Conservation (phyloP, 2,329 filamentous ascomycete species). For the Fusarium tuaranense region DNA sequence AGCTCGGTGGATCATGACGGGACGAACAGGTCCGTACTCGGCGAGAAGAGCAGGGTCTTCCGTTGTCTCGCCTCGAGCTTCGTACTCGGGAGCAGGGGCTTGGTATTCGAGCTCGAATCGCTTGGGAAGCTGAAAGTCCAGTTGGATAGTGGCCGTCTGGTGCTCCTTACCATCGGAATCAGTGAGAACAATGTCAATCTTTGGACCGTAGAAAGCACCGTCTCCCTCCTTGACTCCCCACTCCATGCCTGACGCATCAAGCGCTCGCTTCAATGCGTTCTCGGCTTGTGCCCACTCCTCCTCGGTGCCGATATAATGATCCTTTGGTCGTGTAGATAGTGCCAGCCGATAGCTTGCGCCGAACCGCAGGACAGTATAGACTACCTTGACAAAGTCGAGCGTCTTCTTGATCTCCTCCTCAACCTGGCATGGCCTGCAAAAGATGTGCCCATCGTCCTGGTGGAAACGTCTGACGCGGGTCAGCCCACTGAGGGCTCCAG, state of each 20-base stretch:
- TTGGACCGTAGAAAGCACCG: slow-evolving; percentile 91
- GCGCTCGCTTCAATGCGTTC: slow-evolving; percentile 52
- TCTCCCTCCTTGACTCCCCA: slow-evolving; percentile 86
- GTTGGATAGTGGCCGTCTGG: slow-evolving; percentile 88
- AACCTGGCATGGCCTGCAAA: slow-evolving; percentile 83
- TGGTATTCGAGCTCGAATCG: slow-evolving; percentile 83
- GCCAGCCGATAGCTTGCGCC: slow-evolving; percentile 77
- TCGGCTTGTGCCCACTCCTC: slow-evolving; percentile 70
- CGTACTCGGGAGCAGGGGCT: slow-evolving; percentile 73
- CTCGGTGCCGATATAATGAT: slow-evolving; percentile 80
- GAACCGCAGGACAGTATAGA: slow-evolving; percentile 77
- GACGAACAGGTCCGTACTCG: slow-evolving; percentile 69
- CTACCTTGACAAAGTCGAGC: slow-evolving; percentile 78
- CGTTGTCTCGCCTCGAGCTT: slow-evolving; percentile 64
- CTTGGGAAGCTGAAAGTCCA: slow-evolving; percentile 90
- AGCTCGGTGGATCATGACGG: slow-evolving; percentile 87
- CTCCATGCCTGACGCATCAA: slow-evolving; percentile 75
- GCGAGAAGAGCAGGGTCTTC: slow-evolving; percentile 60
- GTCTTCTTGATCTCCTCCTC: slow-evolving; percentile 79
- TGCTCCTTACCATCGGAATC: slow-evolving; percentile 88
- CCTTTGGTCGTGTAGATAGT: slow-evolving; percentile 81
- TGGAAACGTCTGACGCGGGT: slow-evolving; percentile 89
- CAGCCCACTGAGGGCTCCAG: slow-evolving; percentile 82
- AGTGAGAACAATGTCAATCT: slow-evolving; percentile 87
- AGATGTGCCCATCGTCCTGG: slow-evolving; percentile 93